A percentile compares a stretch with the other conserved stretches of the same genome.
Conservation (phyloP, 1,284 basidiomycete species). For the Schizophyllum amplum region DNA sequence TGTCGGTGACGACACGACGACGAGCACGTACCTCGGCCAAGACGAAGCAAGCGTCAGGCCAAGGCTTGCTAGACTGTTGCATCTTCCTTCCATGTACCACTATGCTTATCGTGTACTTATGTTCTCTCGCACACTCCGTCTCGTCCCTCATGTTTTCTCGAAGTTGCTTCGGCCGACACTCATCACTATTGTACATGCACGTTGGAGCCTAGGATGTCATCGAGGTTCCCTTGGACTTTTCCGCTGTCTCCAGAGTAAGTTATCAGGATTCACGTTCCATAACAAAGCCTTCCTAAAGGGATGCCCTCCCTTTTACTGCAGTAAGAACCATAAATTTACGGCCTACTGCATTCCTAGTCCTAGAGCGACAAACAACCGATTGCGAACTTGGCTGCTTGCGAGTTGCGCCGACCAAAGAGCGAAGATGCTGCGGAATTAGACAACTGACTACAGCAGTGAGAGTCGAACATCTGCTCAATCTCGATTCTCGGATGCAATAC, state of each 20-base stretch:
- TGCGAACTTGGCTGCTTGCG: too few species aligned
- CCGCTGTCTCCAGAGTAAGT: too few species aligned
- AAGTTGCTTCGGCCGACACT: neutral
- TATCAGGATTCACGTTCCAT: too few species aligned
- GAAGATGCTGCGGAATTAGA: too few species aligned
- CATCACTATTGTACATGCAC: neutral
- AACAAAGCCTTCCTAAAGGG: neutral
- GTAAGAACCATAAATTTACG: too few species aligned
- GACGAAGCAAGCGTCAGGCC: neutral
- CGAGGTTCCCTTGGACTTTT: neutral
- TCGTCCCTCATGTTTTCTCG: neutral
- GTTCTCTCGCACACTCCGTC: neutral
- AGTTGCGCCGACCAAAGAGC: too few species aligned
- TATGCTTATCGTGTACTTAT: neutral
- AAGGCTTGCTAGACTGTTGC: neutral
- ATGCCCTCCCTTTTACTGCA: too few species aligned
- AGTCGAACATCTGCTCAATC: neutral
- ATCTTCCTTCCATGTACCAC: neutral
- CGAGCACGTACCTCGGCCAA: slow-evolving; percentile 8
- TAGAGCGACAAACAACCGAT: too few species aligned
- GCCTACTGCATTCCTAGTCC: too few species aligned
- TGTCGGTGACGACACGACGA: slow-evolving; percentile 16
- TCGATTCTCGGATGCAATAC: neutral
- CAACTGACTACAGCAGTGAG: too few species aligned
- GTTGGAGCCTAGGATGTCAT: neutral